phyloP scores from a whole-genome alignment of 805 yeast genomes.

The Cyberlindnera petersonii region DNA sequence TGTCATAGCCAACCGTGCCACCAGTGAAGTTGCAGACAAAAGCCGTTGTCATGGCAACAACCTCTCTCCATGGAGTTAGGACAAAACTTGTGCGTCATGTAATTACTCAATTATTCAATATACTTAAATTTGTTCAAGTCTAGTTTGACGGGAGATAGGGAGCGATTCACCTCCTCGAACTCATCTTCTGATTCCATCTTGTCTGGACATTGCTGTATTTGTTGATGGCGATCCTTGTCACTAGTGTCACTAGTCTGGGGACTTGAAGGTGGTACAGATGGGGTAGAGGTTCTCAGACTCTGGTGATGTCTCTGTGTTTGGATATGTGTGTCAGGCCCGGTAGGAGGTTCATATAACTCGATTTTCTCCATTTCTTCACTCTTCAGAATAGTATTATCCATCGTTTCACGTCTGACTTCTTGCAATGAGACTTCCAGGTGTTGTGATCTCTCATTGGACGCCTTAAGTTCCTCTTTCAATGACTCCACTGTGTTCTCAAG shows the following conservation, averaged over 20 bases:
- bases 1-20: background rate
- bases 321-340: too few relatives aligned
- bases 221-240: too few relatives aligned
- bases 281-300: background rate
- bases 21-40: too few relatives aligned
- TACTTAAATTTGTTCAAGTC: slow-evolving; percentile 21
- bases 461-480: slow-evolving; percentile 18
- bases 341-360: slow-evolving; percentile 5
- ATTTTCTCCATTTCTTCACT: slow-evolving; percentile 18
- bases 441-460: slow-evolving; percentile 21
- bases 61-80: too few relatives aligned
- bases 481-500: slow-evolving; percentile 22
- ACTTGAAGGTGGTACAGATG: too few relatives aligned
- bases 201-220: too few relatives aligned
- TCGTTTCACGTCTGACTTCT: slow-evolving; percentile 12
- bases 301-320: too few relatives aligned
- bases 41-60: too few relatives aligned
- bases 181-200: slow-evolving; percentile 11
- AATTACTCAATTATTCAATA: slow-evolving; percentile 7
- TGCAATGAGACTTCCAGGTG: slow-evolving; percentile 17
- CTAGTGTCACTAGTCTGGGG: too few relatives aligned
- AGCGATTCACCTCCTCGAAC: slow-evolving; percentile 19
- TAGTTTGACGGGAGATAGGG: slow-evolving; percentile 24
- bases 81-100: background rate
- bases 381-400: slow-evolving; percentile 13